Conservation (phyloP, 768 basidiomycete species). For the Pleurotus ostreatus region DNA sequence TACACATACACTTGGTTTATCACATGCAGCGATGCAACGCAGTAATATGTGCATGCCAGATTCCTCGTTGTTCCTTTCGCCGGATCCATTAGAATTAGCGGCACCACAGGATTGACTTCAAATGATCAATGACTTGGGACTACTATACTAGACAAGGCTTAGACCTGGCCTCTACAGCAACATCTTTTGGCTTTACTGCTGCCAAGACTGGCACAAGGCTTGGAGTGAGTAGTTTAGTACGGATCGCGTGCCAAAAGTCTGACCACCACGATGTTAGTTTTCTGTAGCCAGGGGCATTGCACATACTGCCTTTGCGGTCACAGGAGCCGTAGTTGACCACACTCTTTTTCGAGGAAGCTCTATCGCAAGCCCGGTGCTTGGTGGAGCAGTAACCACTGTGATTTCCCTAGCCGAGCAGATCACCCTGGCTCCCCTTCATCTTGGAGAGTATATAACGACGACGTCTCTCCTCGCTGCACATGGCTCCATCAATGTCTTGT, state of each 20-base stretch:
- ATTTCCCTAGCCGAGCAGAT: constrained; percentile 67
- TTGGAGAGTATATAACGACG: constrained; percentile 74
- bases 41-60: too few species aligned
- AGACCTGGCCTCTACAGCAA: constrained; percentile 61
- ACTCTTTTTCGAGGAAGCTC: constrained; percentile 60
- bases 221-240: constrained; percentile 45
- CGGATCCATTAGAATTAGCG: too few species aligned
- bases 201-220: constrained; percentile 66
- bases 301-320: constrained; percentile 51
- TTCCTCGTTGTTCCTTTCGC: too few species aligned
- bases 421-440: constrained; percentile 68
- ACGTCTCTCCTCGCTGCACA: constrained; percentile 73
- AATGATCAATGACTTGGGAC: constrained; percentile 41
- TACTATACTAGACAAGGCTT: constrained; percentile 53
- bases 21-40: too few species aligned
- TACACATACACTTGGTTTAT: too few species aligned
- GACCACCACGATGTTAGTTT: constrained; percentile 41
- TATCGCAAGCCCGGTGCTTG: constrained; percentile 54
- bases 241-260: neutral
- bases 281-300: constrained; percentile 61
- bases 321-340: constrained; percentile 58
- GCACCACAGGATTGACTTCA: too few species aligned
- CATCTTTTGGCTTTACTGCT: constrained; percentile 62
- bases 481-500: constrained; percentile 70
- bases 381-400: constrained; percentile 54